Conservation (phyloP, 148 eudicot species). For the Vaccinium darrowii region DNA sequence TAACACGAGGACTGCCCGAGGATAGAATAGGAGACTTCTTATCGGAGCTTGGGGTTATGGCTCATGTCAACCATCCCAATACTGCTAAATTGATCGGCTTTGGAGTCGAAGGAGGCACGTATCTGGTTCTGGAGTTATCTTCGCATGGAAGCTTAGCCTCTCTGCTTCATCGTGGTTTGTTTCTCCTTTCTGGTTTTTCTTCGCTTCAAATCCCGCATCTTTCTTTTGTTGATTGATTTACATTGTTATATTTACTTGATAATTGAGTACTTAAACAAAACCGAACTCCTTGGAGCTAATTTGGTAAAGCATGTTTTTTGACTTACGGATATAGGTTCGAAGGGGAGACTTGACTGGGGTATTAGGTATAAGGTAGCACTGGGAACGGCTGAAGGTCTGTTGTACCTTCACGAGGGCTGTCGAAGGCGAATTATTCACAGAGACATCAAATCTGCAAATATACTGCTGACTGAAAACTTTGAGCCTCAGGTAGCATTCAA, state of each 20-base stretch:
- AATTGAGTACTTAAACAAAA: neutral
- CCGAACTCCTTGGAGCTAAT: neutral
- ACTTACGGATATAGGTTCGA: constrained; percentile 34
- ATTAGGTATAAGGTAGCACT: constrained; percentile 71
- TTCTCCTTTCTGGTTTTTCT: neutral
- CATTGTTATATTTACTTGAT: neutral
- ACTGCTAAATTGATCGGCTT: constrained; percentile 75
- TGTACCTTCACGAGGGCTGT: constrained; percentile 83
- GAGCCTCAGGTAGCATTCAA: constrained; percentile 68
- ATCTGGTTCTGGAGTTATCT: constrained; percentile 75
- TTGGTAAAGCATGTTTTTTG: neutral
- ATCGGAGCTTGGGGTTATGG: constrained; percentile 86
- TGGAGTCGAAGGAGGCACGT: constrained; percentile 90
- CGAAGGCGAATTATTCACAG: constrained; percentile 82
- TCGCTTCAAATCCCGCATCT: neutral
- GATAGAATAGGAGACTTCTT: constrained; percentile 67
- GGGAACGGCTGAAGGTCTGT: constrained; percentile 78
- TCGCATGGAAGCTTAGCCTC: constrained; percentile 88
- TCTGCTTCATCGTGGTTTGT: constrained; percentile 55
- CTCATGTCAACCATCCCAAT: constrained; percentile 84
- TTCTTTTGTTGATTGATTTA: neutral
- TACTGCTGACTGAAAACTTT: constrained; percentile 63
- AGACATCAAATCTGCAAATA: constrained; percentile 88
- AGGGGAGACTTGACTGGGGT: constrained; percentile 55
- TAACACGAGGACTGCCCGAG: constrained; percentile 52